Evolutionary conservation across 441 rosid species (phyloP).

Genomic region (Croton laevigatus): DNA sequence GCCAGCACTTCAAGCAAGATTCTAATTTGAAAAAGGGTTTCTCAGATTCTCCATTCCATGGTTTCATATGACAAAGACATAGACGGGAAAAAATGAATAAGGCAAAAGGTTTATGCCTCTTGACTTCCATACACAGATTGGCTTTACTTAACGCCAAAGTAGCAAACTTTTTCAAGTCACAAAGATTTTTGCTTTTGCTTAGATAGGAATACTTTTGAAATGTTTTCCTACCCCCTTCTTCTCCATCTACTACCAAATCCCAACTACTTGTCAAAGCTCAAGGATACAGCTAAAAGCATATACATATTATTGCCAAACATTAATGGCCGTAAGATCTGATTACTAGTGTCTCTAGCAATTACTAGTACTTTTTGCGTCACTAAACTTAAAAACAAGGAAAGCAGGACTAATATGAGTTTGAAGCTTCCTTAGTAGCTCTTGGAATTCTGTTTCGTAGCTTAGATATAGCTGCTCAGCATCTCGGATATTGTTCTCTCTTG

Average conservation of each 20-base stretch:
- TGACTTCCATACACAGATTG: not conserved
- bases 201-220: not conserved
- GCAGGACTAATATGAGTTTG: too few species aligned
- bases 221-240: constrained; percentile 1
- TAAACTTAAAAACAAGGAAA: too few species aligned
- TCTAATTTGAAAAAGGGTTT: not conserved
- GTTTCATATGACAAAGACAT: not conserved
- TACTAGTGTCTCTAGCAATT: not conserved
- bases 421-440: too few species aligned
- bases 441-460: too few species aligned
- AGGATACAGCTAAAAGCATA: not conserved
- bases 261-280: not conserved
- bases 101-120: not conserved
- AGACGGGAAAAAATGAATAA: not conserved
- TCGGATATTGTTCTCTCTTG: too few species aligned
- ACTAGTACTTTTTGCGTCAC: not conserved
- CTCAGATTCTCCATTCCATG: not conserved
- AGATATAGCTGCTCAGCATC: too few species aligned
- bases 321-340: not conserved
- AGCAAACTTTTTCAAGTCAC: not conserved
- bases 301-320: not conserved
- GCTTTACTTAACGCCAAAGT: constrained; percentile 12
- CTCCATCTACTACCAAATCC: constrained; percentile 1
- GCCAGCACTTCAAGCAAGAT: too few species aligned
- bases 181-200: not conserved